Evolutionary conservation across 1,284 basidiomycete genomes (phyloP), one percentile per base, ranked within the genome.

Genomic region (Microbotryum silenes-acaulis): DNA sequence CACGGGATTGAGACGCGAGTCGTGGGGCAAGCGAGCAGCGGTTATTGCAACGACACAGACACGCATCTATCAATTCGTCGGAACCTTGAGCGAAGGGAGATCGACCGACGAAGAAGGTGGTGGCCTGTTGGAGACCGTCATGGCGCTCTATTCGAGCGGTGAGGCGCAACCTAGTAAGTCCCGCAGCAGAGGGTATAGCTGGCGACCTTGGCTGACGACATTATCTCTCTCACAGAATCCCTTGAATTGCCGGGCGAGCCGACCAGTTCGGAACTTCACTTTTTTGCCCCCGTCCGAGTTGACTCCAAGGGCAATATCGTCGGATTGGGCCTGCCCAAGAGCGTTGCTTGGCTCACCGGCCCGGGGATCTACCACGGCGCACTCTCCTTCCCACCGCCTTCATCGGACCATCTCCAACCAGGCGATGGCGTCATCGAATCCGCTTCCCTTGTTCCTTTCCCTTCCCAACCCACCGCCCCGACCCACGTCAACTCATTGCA

Each of bases 341-440:
- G 80, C 54, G 79, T 94, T 67, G 91, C 90, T 3, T 97, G 93
- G 92, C 82, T 94, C 78, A 94, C 90, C 56, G 84, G 89, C 86
- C 83, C 86, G 29, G 91, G 92, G 8, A 82, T 94, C 54, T 96
- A 91, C 73, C 85, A 91, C 71, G 61, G 73, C 6, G 63, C 70
- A 1, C 64, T 75, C 6, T 60, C 85, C 74, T 86, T 57, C 60
- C 86, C 67, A 80, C 84, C 42, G 77, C 82, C 1, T 77, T 77
- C 58, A 27, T 79, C 83, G 8, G 70, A 73, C 21, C 68, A 71
- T 61, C 69, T 71, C 21, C 67, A 69, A 6, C 67, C 63, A 0
- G 75, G 75, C 1, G 89, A 92, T 71, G 85, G 87, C 63, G 81
- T 89, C 67, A 85, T 91, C 67, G 87, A 91, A 73, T 80, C 84